A percentile compares a stretch with the other conserved stretches of the same genome.
Conservation (phyloP, 139 green algal genomes). For the Chlamydomonas incerta region DNA sequence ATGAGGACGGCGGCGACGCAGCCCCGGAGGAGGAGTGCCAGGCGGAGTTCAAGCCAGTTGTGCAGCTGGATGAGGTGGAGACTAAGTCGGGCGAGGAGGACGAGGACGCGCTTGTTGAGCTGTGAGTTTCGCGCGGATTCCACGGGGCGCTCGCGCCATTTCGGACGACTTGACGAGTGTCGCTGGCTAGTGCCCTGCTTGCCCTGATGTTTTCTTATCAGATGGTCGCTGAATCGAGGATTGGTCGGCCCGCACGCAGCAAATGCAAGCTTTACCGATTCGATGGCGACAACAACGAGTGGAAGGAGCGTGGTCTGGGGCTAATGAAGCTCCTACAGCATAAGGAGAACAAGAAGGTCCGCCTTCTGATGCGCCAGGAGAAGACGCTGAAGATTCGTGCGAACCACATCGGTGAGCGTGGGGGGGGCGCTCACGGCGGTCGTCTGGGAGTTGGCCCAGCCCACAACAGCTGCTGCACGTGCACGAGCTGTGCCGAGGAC, state of each 20-base stretch:
- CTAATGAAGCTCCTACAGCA: constrained; percentile 92
- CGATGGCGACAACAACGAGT: constrained; percentile 90
- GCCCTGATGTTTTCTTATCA: not conserved
- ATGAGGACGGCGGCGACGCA: constrained; percentile 71
- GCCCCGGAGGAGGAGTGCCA: constrained; percentile 90
- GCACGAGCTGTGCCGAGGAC: not conserved
- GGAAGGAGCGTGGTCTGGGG: constrained; percentile 98
- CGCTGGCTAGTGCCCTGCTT: too few relatives aligned
- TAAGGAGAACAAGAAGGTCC: constrained; percentile 92
- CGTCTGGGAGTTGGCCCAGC: too few relatives aligned
- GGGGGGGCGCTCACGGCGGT: too few relatives aligned
- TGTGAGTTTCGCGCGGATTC: constrained; percentile 70
- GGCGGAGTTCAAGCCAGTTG: constrained; percentile 93
- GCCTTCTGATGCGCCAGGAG: constrained; percentile 97
- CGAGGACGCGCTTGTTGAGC: constrained; percentile 88
- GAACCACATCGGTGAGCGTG: constrained; percentile 89
- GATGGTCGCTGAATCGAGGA: too few relatives aligned
- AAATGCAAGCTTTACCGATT: constrained; percentile 99
- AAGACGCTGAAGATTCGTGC: constrained; percentile 99
- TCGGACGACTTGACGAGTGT: too few relatives aligned
- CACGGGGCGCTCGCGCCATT: too few relatives aligned
- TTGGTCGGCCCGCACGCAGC: constrained; percentile 71
- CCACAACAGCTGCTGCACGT: too few relatives aligned
- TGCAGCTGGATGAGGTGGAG: constrained; percentile 97
- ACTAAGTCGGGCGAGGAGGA: constrained; percentile 95